phyloP scores from a whole-genome alignment of 2,329 filamentous ascomycete species.

The Cercospora zeina region DNA sequence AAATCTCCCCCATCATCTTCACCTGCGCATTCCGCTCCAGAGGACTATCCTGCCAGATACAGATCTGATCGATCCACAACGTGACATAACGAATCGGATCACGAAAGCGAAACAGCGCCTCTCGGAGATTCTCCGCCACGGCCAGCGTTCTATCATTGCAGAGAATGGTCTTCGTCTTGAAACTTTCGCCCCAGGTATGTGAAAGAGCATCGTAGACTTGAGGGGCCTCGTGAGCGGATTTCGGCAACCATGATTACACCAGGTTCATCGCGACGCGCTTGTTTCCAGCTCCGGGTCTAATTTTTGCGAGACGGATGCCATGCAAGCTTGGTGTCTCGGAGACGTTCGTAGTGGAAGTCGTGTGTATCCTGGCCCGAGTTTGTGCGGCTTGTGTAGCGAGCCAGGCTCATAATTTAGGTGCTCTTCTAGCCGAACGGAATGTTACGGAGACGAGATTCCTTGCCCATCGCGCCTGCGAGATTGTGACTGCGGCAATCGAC shows the following conservation, averaged over 20 bases:
- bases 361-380: conserved; percentile 9
- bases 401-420: conserved; percentile 26
- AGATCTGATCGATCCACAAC: conserved; percentile 40
- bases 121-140: conserved; percentile 34
- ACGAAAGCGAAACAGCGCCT: conserved; percentile 36
- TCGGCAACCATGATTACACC: conserved; percentile 33
- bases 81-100: conserved; percentile 24
- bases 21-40: conserved; percentile 39
- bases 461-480: neutral
- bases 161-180: conserved; percentile 31
- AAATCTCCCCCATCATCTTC: conserved; percentile 39
- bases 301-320: conserved; percentile 34
- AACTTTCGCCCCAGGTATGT: conserved; percentile 35
- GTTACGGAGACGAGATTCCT: neutral
- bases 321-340: conserved; percentile 33
- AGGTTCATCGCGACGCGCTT: conserved; percentile 34
- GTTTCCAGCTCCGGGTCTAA: conserved; percentile 33
- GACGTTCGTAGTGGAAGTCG: conserved; percentile 33
- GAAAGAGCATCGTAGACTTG: conserved; percentile 37
- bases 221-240: conserved; percentile 21
- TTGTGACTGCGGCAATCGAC: neutral
- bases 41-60: conserved; percentile 36
- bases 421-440: neutral
- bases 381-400: conserved; percentile 31
- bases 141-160: conserved; percentile 34